Conservation (phyloP, 352 stramenopile genomes). For the Pythium brachiatum region DNA sequence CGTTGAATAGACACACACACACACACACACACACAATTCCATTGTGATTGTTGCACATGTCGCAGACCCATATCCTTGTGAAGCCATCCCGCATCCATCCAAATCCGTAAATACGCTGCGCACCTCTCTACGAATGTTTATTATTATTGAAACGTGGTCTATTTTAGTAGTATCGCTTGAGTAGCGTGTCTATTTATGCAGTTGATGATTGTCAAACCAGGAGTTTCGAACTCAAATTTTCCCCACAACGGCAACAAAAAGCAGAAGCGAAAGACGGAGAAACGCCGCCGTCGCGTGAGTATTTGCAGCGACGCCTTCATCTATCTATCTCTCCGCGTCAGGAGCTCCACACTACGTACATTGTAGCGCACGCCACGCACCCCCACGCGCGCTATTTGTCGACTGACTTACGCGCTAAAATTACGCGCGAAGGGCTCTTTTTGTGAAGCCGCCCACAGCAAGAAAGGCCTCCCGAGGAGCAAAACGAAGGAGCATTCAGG, state of each 20-base stretch:
- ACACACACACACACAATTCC: too few species aligned
- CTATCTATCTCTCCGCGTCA: neutral
- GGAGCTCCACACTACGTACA: neutral
- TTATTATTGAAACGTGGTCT: too few species aligned
- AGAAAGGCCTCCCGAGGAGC: neutral
- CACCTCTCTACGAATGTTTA: too few species aligned
- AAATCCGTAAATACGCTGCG: too few species aligned
- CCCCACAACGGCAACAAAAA: constrained; percentile 9
- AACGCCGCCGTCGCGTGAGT: neutral
- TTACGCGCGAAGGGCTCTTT: neutral
- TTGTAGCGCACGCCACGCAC: neutral
- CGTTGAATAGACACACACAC: constrained; percentile 25
- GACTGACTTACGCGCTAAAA: neutral
- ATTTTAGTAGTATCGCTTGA: constrained; percentile 10
- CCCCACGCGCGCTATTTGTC: neutral
- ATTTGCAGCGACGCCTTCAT: constrained; percentile 3
- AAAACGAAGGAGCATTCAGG: neutral
- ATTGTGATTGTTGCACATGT: neutral
- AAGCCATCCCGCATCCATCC: constrained; percentile 2
- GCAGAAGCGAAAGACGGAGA: constrained; percentile 1
- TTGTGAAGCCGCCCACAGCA: neutral
- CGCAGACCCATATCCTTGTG: neutral
- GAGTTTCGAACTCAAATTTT: constrained; percentile 10
- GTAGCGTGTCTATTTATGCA: neutral
- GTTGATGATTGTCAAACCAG: constrained; percentile 13